Conservation (phyloP, 352 stramenopile species). For the Pythium insidiosum region DNA sequence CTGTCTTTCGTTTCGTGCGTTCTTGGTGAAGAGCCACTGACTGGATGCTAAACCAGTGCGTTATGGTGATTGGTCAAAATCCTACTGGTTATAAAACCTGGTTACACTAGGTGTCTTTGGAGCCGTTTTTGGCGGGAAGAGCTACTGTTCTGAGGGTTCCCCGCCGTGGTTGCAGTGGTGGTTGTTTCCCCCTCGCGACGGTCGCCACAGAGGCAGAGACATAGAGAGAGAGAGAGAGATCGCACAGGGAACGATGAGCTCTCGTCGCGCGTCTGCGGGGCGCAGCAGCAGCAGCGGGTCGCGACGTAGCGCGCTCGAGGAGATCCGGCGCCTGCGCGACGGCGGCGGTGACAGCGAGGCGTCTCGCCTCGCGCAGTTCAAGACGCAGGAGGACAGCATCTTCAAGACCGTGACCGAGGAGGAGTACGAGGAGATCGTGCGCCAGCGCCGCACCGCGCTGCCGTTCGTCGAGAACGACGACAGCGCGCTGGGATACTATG, state of each 20-base stretch:
- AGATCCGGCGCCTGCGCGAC: slow-evolving; percentile 71
- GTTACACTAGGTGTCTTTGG: neutral
- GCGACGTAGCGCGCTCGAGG: slow-evolving; percentile 43
- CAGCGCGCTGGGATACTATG: slow-evolving; percentile 80
- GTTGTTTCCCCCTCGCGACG: too few relatives aligned
- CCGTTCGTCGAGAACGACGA: slow-evolving; percentile 86
- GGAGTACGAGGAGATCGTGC: slow-evolving; percentile 82
- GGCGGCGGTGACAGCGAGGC: neutral
- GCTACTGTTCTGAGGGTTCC: neutral
- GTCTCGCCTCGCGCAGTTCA: slow-evolving; percentile 66
- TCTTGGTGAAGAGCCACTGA: too few relatives aligned
- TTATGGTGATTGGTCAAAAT: slow-evolving; percentile 9
- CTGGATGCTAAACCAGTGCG: too few relatives aligned
- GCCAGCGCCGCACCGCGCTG: slow-evolving; percentile 60
- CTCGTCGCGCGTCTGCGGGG: slow-evolving; percentile 15
- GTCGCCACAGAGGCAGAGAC: too few relatives aligned
- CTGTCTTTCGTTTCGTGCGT: neutral
- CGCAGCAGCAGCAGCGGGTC: slow-evolving; percentile 19
- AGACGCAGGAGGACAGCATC: slow-evolving; percentile 65
- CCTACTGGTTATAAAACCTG: slow-evolving; percentile 1
- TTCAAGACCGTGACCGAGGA: slow-evolving; percentile 82
- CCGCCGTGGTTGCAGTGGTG: too few relatives aligned
- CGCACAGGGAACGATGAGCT: slow-evolving; percentile 43
- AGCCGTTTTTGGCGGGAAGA: slow-evolving; percentile 17
- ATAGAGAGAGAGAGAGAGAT: too few relatives aligned